A percentile compares a stretch with the other conserved stretches of the same genome.
phyloP scores from a whole-genome alignment of 2,329 filamentous ascomycete genomes.

The Ophiostoma sp. region DNA sequence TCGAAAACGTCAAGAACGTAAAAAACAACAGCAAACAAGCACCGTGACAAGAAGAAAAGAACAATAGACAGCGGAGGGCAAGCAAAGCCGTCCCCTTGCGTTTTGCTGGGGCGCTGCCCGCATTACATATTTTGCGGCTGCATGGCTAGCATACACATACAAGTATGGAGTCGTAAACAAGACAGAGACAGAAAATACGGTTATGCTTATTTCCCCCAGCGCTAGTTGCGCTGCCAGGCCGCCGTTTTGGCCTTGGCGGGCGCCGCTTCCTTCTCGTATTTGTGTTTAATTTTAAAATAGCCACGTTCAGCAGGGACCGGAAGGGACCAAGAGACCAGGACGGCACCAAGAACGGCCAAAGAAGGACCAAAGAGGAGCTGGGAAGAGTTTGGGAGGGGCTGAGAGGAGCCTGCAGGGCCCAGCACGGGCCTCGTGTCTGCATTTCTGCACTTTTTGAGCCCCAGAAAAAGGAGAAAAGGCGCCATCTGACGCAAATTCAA shows the following conservation, averaged over 20 bases:
- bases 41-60: background rate
- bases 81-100: background rate
- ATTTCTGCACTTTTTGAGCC: background rate
- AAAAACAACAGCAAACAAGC: background rate
- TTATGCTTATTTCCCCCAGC: conserved; percentile 17
- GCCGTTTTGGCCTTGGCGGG: background rate
- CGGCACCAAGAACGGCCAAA: background rate
- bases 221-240: background rate
- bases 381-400: background rate
- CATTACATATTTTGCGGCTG: conserved; percentile 1
- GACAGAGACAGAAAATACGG: background rate
- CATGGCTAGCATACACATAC: background rate
- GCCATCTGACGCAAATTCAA: background rate
- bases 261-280: conserved; percentile 1
- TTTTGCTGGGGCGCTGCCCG: background rate
- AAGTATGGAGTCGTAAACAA: background rate
- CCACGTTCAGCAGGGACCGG: background rate
- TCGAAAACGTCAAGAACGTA: background rate
- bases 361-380: background rate
- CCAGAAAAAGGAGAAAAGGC: background rate
- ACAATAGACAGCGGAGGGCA: background rate
- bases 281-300: conserved; percentile 11
- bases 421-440: background rate
- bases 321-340: background rate
- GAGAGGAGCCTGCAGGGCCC: background rate